phyloP scores from a whole-genome alignment of 306 rosid species.

The Macrotyloma uniflorum region DNA sequence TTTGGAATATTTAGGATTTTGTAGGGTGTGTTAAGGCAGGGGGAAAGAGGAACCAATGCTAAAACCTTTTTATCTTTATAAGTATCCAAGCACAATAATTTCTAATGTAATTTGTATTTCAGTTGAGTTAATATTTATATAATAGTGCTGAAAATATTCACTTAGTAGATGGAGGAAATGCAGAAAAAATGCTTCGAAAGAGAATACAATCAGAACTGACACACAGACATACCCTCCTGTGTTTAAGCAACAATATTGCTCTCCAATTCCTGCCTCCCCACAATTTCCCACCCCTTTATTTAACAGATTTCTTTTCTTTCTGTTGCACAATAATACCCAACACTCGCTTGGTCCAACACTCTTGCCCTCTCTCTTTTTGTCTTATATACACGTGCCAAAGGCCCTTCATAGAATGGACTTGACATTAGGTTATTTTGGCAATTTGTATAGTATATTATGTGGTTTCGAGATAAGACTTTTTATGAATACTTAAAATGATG shows the following conservation, averaged over 20 bases:
- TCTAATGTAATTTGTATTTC: not conserved
- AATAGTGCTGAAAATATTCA: constrained; percentile 16
- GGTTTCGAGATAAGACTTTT: constrained; percentile 19
- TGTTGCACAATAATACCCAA: not conserved
- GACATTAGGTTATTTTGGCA: constrained; percentile 1
- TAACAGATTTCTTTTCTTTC: not conserved
- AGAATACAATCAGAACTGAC: not conserved
- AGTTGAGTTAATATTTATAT: not conserved
- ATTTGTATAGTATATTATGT: not conserved
- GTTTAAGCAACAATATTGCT: not conserved
- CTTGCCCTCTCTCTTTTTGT: not conserved
- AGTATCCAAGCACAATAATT: not conserved
- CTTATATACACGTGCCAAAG: not conserved
- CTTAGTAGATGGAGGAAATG: not conserved
- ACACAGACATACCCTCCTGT: not conserved
- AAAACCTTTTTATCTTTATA: not conserved
- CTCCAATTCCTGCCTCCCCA: not conserved
- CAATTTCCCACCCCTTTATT: not conserved
- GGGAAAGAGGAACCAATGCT: not conserved
- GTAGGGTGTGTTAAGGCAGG: not conserved
- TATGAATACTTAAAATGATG: not conserved
- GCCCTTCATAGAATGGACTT: not conserved
- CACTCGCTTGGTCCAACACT: not conserved
- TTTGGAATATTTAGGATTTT: constrained; percentile 4
- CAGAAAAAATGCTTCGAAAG: not conserved